Percentiles rank a stretch among this genome's conserved stretches.
Evolutionary conservation across 108 stramenopile genomes (phyloP).

Genomic region (Skeletonema tropicum): DNA sequence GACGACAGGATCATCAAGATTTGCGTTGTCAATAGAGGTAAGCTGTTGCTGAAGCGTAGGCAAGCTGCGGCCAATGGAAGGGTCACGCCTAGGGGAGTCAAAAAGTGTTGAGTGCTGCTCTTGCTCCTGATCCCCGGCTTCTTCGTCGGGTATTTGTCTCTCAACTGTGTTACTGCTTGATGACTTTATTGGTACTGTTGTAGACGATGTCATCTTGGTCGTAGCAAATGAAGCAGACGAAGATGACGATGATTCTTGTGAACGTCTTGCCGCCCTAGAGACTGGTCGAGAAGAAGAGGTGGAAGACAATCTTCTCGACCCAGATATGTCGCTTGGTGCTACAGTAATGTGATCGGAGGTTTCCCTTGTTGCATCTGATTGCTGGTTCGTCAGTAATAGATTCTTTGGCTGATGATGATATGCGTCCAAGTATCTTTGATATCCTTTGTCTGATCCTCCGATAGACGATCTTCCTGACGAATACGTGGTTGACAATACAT

Average conservation of each 20-base stretch:
- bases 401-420: not conserved
- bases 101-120: not conserved
- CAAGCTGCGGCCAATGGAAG: not conserved
- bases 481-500: not conserved
- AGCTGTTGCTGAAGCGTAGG: conserved; percentile 8
- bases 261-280: conserved; percentile 1
- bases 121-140: not conserved
- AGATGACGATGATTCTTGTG: not conserved
- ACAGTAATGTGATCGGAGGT: not conserved
- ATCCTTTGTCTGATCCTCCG: not conserved
- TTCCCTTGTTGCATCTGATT: not conserved
- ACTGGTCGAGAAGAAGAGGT: not conserved
- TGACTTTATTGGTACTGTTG: not conserved
- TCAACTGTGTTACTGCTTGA: not conserved
- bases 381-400: not conserved
- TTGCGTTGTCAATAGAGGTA: conserved; percentile 33
- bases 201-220: not conserved
- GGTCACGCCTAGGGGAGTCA: not conserved
- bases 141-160: not conserved
- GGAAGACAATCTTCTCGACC: not conserved
- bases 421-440: conserved; percentile 4
- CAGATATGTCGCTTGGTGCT: not conserved
- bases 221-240: not conserved
- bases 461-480: not conserved
- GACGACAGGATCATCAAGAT: conserved; percentile 48